These are phyloP conservation scores for Picea mariana DNA, from an alignment of 83 land plant species.

Conservation along the genomic window DNA sequence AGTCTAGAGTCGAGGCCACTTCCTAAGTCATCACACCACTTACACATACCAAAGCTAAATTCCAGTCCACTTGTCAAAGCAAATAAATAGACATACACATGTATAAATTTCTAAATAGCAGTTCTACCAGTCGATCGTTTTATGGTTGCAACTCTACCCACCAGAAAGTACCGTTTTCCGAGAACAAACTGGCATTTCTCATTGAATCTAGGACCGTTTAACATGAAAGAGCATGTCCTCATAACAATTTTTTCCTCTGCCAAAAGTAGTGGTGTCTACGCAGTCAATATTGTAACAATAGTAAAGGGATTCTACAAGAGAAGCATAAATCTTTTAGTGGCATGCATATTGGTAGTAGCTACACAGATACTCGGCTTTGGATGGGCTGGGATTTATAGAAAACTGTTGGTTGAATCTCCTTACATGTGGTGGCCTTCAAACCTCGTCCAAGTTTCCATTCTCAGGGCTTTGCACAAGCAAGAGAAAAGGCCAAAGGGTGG, in stretches of 20 bases:
- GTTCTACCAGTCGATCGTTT: constrained; percentile 49
- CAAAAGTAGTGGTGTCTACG: constrained; percentile 51
- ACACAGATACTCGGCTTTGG: constrained; percentile 70
- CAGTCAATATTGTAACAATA: constrained; percentile 49
- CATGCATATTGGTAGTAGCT: constrained; percentile 35
- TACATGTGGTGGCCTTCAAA: constrained; percentile 91
- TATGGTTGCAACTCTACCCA: constrained; percentile 50
- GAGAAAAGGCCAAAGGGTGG: constrained; percentile 21
- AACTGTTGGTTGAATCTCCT: constrained; percentile 61
- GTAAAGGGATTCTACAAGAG: constrained; percentile 64
- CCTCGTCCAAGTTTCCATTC: constrained; percentile 69
- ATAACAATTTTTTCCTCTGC: constrained; percentile 63
- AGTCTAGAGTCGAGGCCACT: no score
- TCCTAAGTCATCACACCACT: no score
- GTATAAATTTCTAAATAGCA: constrained; percentile 20
- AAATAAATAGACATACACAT: no score
- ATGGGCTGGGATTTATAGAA: constrained; percentile 82
- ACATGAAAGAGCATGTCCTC: constrained; percentile 40
- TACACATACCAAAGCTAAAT: no score
- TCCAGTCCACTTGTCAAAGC: no score
- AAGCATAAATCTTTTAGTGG: constrained; percentile 28
- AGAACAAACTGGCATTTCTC: constrained; percentile 37
- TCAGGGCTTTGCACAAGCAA: constrained; percentile 62
- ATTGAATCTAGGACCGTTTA: constrained; percentile 60
- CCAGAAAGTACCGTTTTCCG: constrained; percentile 18